These are phyloP conservation scores for Allium sativum DNA, from an alignment of 106 monocot species.

Conservation along the genomic window DNA sequence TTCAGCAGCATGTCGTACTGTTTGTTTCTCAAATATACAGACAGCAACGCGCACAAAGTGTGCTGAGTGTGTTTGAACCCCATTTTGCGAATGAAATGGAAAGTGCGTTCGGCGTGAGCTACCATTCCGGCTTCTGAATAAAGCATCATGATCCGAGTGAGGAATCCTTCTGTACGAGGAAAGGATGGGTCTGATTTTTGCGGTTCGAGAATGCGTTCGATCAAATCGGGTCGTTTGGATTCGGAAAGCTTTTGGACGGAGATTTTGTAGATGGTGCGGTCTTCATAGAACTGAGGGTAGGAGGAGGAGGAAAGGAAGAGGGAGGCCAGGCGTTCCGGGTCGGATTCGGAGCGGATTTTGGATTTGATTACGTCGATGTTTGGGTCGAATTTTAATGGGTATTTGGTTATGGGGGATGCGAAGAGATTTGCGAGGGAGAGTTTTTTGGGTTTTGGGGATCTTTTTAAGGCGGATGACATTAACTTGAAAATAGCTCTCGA, in stretches of 20 bases:
- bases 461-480: slow-evolving; percentile 23
- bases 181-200: slow-evolving; percentile 9
- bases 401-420: not conserved
- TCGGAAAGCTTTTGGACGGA: slow-evolving; percentile 13
- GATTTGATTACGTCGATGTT: not conserved
- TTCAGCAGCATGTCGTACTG: slow-evolving; percentile 15
- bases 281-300: slow-evolving; percentile 5
- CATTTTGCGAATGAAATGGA: slow-evolving; percentile 13
- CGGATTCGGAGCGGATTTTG: slow-evolving; percentile 9
- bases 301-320: slow-evolving; percentile 14
- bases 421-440: slow-evolving; percentile 5
- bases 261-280: slow-evolving; percentile 15
- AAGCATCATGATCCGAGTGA: slow-evolving; percentile 38
- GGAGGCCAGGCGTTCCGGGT: slow-evolving; percentile 15
- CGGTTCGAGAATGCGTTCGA: slow-evolving; percentile 11
- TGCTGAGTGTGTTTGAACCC: slow-evolving; percentile 27
- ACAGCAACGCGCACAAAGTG: slow-evolving; percentile 59
- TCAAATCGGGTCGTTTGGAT: slow-evolving; percentile 15
- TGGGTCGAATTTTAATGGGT: not conserved
- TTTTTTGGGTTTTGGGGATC: slow-evolving; percentile 3
- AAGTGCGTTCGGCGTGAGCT: slow-evolving; percentile 28
- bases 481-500: not conserved
- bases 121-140: slow-evolving; percentile 34
- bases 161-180: slow-evolving; percentile 47
- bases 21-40: slow-evolving; percentile 29